Conservation (phyloP, 1,284 basidiomycete genomes). For the Leccinum griseonigrum region DNA sequence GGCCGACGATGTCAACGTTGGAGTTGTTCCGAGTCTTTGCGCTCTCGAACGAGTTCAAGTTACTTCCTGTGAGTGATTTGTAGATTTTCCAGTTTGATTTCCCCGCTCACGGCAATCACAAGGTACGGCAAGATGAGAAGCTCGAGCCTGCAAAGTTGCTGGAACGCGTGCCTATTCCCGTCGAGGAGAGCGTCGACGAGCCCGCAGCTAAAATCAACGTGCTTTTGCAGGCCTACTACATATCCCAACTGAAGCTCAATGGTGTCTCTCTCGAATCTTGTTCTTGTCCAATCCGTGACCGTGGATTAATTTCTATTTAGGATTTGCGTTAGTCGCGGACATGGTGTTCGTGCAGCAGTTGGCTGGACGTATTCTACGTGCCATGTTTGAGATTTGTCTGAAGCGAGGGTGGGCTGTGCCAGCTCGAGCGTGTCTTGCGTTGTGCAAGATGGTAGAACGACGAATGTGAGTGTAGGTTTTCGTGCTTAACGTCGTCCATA, state of each 20-base stretch:
- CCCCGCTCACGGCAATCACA: too few species aligned
- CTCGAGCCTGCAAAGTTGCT: too few species aligned
- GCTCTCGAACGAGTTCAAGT: conserved; percentile 95
- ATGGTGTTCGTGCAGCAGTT: conserved; percentile 88
- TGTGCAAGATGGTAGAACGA: conserved; percentile 96
- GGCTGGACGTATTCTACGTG: conserved; percentile 87
- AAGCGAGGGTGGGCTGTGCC: conserved; percentile 97
- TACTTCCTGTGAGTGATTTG: conserved; percentile 65
- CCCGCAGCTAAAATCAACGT: conserved; percentile 98
- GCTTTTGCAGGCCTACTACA: conserved; percentile 60
- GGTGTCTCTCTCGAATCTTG: too few species aligned
- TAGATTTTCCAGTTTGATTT: too few species aligned
- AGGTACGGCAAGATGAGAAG: too few species aligned
- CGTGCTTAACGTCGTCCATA: neutral
- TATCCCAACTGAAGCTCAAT: too few species aligned
- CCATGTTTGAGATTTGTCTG: conserved; percentile 95
- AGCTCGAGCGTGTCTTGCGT: conserved; percentile 85
- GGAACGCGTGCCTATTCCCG: conserved; percentile 87
- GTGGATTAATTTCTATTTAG: conserved; percentile 31
- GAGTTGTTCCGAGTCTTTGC: conserved; percentile 77
- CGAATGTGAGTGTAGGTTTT: conserved; percentile 26
- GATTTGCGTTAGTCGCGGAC: conserved; percentile 95
- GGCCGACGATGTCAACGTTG: conserved; percentile 82
- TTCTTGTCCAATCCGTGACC: neutral
- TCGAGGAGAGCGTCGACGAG: conserved; percentile 97